Percentiles rank a stretch among this genome's conserved stretches.
Evolutionary conservation across 164 flowering plant genomes (phyloP).

Genomic region (Vitis vinifera): DNA sequence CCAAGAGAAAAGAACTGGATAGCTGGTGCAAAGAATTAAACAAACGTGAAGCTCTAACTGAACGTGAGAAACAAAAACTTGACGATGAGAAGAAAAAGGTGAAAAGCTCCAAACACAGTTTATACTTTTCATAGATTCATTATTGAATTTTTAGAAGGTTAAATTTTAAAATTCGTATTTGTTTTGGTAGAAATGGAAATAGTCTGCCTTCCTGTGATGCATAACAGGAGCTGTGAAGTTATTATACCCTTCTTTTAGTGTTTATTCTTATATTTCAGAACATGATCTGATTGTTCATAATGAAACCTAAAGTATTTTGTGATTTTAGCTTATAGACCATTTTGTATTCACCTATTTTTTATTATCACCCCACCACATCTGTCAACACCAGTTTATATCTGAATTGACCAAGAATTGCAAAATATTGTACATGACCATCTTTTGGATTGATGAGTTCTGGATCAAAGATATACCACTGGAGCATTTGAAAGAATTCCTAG

Average conservation of each 20-base stretch:
- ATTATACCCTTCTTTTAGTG: neutral
- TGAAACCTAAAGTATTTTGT: neutral
- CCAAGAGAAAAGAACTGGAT: constrained; percentile 44
- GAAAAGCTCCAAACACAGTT: neutral
- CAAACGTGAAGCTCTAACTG: constrained; percentile 59
- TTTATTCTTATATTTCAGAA: neutral
- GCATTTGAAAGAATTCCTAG: neutral
- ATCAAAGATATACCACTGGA: neutral
- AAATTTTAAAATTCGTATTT: neutral
- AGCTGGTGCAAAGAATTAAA: constrained; percentile 48
- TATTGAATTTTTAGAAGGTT: too few species aligned
- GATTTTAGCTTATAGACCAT: neutral
- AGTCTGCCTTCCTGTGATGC: neutral
- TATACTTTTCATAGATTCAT: too few species aligned
- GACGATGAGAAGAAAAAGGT: constrained; percentile 70
- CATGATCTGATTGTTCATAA: neutral
- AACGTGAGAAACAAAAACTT: constrained; percentile 60
- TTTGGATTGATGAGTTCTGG: neutral
- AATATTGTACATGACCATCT: neutral
- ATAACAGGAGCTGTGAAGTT: neutral
- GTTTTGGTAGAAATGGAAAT: neutral
- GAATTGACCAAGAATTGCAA: neutral
- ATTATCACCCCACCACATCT: neutral
- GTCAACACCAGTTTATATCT: neutral
- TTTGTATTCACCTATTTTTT: neutral